Base-by-base conservation (phyloP, 2,329 filamentous ascomycete genomes). In the Capronia americana region DNA sequence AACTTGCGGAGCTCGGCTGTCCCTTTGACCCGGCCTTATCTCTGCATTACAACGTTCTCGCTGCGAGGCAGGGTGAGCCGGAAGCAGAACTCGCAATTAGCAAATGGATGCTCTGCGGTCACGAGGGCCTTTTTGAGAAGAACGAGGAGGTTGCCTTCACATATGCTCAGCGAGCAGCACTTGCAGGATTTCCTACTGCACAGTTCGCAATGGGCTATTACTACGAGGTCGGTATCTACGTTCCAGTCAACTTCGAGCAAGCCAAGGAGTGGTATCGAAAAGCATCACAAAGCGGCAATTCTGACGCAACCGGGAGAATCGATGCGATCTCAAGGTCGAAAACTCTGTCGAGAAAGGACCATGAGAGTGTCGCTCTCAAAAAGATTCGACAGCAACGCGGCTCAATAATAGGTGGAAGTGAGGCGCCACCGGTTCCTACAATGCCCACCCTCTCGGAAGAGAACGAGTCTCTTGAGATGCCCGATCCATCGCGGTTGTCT, bases 171-270 rank as follows among this genome's bases (percentile, higher is more conserved):
- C 87, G 94, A 71, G 95, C 95, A 11, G 94, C 95, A 8, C 84
- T 87, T 58, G 87, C 88, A 46, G 93, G 93, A 63, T 85, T 98
- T 57, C 85, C 92, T 0, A 98, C 93, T 0, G 95, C 93, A 57
- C 93, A 98, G 77, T 99, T 99, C 75, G 95, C 95, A 28, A 87
- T 99, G 83, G 94, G 94, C 11, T 99, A 99, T 79, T 99, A 98
- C 80, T 88, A 95, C 76, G 95, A 99, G 77, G 96, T 99, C 72
- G 95, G 95, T 72, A 96, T 99, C 76, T 89, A 93, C 75, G 91
- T 96, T 26, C 86, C 88, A n/a, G 90, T 92, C 70, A 92, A 94
- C 75, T 80, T 97, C 50, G 86, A 88, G 57, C 91, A 95, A 76
- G 94, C 95, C 0, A 85, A 90, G 69, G 88, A 85, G 70, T 99